A percentile compares a stretch with the other conserved stretches of the same genome.
Conservation (phyloP, 2,329 filamentous ascomycete species). For the Magnaporthiopsis rhizophila region DNA sequence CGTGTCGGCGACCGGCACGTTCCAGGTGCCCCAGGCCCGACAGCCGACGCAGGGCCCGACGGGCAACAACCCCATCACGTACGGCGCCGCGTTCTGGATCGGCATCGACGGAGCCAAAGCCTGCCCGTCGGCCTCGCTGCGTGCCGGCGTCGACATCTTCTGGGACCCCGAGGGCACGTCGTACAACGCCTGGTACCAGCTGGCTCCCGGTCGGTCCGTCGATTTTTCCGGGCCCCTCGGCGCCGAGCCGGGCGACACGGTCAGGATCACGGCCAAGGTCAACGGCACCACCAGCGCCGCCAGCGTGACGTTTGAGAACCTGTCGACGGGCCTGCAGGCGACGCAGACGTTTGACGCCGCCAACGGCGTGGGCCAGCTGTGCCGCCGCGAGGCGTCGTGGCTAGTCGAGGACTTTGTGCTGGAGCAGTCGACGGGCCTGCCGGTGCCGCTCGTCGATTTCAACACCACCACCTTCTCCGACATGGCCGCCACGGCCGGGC, state of each 20-base stretch:
- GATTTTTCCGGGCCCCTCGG: background rate
- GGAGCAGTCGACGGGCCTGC: background rate
- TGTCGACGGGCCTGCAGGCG: slow-evolving; percentile 1
- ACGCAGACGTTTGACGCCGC: slow-evolving; percentile 3
- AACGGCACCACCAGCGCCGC: too few species aligned
- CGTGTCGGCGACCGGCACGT: background rate
- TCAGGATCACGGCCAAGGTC: slow-evolving; percentile 1
- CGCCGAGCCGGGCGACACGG: slow-evolving; percentile 3
- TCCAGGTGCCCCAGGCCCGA: slow-evolving; percentile 1
- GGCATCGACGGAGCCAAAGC: slow-evolving; percentile 4
- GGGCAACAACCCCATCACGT: background rate
- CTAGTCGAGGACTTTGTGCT: slow-evolving; percentile 7
- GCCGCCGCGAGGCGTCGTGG: slow-evolving; percentile 7
- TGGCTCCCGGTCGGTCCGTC: background rate
- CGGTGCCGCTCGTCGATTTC: slow-evolving; percentile 5
- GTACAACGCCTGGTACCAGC: slow-evolving; percentile 8
- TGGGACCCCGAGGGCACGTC: slow-evolving; percentile 5
- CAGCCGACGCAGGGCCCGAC: slow-evolving; percentile 5
- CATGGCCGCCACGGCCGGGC: background rate
- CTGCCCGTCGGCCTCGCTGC: slow-evolving; percentile 3
- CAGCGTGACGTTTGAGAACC: slow-evolving; percentile 3
- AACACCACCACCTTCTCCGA: background rate
- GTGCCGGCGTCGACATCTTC: slow-evolving; percentile 8
- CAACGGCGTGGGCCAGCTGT: background rate
- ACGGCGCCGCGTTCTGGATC: slow-evolving; percentile 5